Conservation (phyloP, 1,284 basidiomycete genomes). For the Chalciporus sp. region DNA sequence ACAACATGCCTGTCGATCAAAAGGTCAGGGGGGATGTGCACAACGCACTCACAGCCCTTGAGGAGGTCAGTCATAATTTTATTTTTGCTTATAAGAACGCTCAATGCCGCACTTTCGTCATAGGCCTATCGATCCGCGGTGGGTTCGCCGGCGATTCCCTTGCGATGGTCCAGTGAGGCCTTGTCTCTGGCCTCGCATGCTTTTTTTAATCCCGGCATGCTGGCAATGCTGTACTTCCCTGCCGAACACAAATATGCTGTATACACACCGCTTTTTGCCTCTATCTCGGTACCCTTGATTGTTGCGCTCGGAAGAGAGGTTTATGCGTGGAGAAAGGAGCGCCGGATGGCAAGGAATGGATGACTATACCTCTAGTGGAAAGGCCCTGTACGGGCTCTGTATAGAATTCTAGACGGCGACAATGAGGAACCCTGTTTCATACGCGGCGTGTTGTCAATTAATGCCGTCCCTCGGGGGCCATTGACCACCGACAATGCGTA, state of each 20-base stretch:
- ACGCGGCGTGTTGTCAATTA: constrained; percentile 18
- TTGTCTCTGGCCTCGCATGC: constrained; percentile 80
- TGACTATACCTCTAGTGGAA: constrained; percentile 13
- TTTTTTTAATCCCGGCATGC: constrained; percentile 97
- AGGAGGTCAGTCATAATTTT: constrained; percentile 52
- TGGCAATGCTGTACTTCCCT: constrained; percentile 95
- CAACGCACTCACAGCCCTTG: constrained; percentile 68
- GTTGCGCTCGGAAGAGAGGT: constrained; percentile 75
- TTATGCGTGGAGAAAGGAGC: constrained; percentile 51
- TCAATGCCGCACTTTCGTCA: constrained; percentile 10
- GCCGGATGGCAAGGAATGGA: constrained; percentile 23
- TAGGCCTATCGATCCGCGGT: constrained; percentile 28
- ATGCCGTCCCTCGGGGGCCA: background rate
- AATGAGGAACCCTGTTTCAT: constrained; percentile 13
- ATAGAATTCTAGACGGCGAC: constrained; percentile 9
- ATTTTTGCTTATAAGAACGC: background rate
- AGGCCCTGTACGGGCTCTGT: constrained; percentile 7
- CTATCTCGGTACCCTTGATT: constrained; percentile 80
- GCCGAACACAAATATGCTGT: constrained; percentile 95
- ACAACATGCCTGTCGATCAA: constrained; percentile 86
- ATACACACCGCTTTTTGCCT: constrained; percentile 91
- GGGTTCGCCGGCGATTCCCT: constrained; percentile 48
- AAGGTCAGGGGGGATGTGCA: constrained; percentile 76
- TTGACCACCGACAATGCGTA: background rate
- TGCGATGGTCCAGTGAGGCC: constrained; percentile 69